A percentile compares a stretch with the other conserved stretches of the same genome.
phyloP scores from a whole-genome alignment of 2,329 filamentous ascomycete species.

The Colletotrichum sp. region DNA sequence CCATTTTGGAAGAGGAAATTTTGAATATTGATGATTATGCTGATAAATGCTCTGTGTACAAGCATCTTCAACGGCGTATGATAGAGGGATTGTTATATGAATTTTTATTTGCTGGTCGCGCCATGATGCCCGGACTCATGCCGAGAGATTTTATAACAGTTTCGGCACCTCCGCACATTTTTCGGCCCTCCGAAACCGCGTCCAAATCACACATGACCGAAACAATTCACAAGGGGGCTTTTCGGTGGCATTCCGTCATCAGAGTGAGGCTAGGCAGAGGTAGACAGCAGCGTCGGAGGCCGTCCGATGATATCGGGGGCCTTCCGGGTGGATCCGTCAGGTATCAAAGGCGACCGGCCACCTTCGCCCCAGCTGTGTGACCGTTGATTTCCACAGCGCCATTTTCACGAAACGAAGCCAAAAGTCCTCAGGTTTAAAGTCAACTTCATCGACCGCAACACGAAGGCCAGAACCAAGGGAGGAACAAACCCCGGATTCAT shows the following conservation, averaged over 20 bases:
- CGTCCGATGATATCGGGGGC: not conserved
- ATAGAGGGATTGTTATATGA: not conserved
- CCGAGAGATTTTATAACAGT: not conserved
- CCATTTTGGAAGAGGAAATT: slow-evolving; percentile 18
- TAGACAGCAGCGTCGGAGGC: not conserved
- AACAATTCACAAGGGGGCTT: not conserved
- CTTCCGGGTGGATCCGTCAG: not conserved
- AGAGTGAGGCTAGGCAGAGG: not conserved
- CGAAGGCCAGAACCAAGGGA: not conserved
- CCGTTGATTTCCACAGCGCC: not conserved
- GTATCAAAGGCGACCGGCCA: not conserved
- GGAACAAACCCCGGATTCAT: not conserved
- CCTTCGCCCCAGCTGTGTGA: not conserved
- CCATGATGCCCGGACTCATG: not conserved
- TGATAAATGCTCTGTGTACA: not conserved
- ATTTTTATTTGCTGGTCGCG: not conserved
- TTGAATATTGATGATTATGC: not conserved
- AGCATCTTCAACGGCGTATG: not conserved
- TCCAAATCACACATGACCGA: not conserved
- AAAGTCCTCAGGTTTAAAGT: not conserved
- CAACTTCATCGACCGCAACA: not conserved
- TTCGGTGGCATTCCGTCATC: not conserved
- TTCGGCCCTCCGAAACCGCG: not conserved
- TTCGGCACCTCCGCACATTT: not conserved
- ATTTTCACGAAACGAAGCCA: not conserved